Evolutionary conservation across 805 yeast species (phyloP), one percentile per base, ranked within the genome.

Genomic region (Lachancea thermotolerans): DNA sequence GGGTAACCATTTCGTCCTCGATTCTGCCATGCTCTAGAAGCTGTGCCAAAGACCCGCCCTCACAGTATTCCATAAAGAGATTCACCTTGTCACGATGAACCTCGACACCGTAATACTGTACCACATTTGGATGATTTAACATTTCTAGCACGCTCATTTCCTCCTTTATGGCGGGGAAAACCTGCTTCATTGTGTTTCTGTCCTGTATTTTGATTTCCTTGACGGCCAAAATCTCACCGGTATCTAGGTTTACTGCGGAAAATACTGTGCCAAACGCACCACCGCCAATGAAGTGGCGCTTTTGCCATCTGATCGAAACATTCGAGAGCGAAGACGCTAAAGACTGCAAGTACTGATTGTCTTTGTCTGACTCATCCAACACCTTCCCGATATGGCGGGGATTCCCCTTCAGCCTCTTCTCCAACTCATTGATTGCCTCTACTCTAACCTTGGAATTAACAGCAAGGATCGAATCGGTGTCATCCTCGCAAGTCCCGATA

Each of bases 21-120:
- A 93, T 89, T 49, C 97, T 71, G 9, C 99, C 98, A 60, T 89
- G 93, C 46, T 86, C 89, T 49, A 93, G 71, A 38, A 90, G 68
- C 6, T 85, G 79, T 0, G 96, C 88, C 47, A 93, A 70, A 0
- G 98, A 90, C 1, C 98, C 98, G 34, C 96, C 90, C 55, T 90
- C 95, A 70, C 99, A 93, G 66, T 78, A 90, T 66, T 93, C 99
- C 99, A 93, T 93, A 63, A 93, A 93, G 29, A 93, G 82, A 62
- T 88, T 90, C 14, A 93, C 97, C 51, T 86, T 79, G 64, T 93
- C 98, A 44, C 97, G 76, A 65, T 93, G 98, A 5, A 93, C 97
- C 64, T 93, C 98, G 32, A 93, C 96, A 42, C 99, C 99, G 59
- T 80, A 90, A 62, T 91, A 93, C 61, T 90, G 96, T 5, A 93